phyloP scores from a whole-genome alignment of 2,329 filamentous ascomycete genomes.

The Sporothrix schenckii region DNA sequence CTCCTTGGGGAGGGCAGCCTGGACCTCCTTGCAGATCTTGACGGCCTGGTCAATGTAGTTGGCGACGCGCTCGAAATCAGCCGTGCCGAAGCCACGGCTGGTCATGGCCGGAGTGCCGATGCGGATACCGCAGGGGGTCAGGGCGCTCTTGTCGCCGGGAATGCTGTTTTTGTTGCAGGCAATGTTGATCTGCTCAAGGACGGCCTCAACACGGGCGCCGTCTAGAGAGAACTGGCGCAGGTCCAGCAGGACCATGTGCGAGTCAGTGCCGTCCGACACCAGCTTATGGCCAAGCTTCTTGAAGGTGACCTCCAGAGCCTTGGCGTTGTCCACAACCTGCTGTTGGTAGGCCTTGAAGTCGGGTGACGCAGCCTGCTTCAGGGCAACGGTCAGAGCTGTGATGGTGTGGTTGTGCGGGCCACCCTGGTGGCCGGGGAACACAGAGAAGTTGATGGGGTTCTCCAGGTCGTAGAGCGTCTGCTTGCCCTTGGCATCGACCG shows the following conservation, averaged over 20 bases:
- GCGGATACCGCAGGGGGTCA: constrained; percentile 91
- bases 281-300: constrained; percentile 91
- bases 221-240: constrained; percentile 85
- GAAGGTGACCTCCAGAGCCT: constrained; percentile 82
- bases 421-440: constrained; percentile 98
- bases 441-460: constrained; percentile 95
- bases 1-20: constrained; percentile 84
- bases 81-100: constrained; percentile 85
- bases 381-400: constrained; percentile 89
- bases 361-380: constrained; percentile 87
- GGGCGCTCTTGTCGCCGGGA: constrained; percentile 93
- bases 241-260: constrained; percentile 95
- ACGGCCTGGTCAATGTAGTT: constrained; percentile 86
- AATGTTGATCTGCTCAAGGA: constrained; percentile 97
- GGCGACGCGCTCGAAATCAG: constrained; percentile 89
- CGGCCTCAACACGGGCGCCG: constrained; percentile 91
- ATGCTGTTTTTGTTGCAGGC: constrained; percentile 99
- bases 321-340: constrained; percentile 89
- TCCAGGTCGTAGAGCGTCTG: constrained; percentile 91
- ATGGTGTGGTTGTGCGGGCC: constrained; percentile 99
- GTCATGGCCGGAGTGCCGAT: constrained; percentile 99
- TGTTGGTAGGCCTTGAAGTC: constrained; percentile 96
- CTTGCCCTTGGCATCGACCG: constrained; percentile 89
- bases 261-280: constrained; percentile 93
- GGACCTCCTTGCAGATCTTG: constrained; percentile 87